Base-by-base conservation (phyloP, 164 flowering plant species). In the Tetrastigma voinierianum region DNA sequence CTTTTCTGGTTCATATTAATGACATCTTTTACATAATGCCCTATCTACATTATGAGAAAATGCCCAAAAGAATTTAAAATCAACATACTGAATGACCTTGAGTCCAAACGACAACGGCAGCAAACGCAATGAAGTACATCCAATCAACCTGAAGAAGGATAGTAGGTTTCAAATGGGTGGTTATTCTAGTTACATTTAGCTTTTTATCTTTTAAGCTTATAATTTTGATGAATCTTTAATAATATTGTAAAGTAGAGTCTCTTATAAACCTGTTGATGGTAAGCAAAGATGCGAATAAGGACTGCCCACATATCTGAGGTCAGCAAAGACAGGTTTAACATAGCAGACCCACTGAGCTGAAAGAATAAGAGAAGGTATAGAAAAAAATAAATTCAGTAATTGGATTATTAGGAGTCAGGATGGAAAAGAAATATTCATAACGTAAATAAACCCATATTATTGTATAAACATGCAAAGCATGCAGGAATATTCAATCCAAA, bases 231-330 rank as follows among this genome's bases (percentile, higher is more conserved):
- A 51, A 12, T 13, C 14, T 18, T 16, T 15, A 68, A 16, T 23
- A 25, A 25, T n/a, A 48, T 14, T 57, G 13, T 47, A 21, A 54
- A 51, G 9, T 52, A 6, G 20, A 69, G 62, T 25, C 40, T 25
- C 13, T 57, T 40, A 25, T 74, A 59, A 16, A 93, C 97, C 93
- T 86, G 87, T 74, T 93, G 87, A 73, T 84, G 90, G 67, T 93
- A 91, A 1, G 92, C 94, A 78, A 86, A 91, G 18, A 88, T 82
- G 67, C 97, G 97, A 75, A 93, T 93, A 45, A 93, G 32, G 32
- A 93, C 97, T 46, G 97, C 87, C 98, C 98, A 93, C 98, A 93
- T 91, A 79, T 93, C 98, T 57, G 97, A 89, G 46, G 97, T 93
- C 62, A 93, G 82, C 77, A 93, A 80, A 59, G 98, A 89, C 52